A percentile compares a stretch with the other conserved stretches of the same genome.
Conservation (phyloP, 805 yeast genomes). For the Komagataella populi region DNA sequence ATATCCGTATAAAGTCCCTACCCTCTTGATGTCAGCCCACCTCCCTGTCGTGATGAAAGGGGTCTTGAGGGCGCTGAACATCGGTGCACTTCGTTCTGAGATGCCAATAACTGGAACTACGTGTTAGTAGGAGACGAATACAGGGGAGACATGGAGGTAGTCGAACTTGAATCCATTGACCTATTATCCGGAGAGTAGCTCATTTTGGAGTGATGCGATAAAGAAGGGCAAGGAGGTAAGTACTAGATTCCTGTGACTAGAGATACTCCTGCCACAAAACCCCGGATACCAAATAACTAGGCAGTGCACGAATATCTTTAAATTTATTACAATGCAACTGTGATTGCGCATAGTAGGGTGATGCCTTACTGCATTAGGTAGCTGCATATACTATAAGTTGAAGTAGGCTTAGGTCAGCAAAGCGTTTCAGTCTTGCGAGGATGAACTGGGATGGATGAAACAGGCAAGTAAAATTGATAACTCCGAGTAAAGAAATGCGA, state of each 20-base stretch:
- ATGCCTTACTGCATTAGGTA: background rate
- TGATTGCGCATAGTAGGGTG: background rate
- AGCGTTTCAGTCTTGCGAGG: too few species aligned
- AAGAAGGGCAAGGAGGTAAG: background rate
- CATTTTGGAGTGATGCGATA: background rate
- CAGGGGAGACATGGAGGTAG: background rate
- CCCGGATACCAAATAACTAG: background rate
- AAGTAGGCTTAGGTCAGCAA: too few species aligned
- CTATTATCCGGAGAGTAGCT: background rate
- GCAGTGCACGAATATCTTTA: background rate
- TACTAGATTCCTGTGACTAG: background rate
- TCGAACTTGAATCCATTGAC: background rate
- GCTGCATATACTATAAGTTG: background rate
- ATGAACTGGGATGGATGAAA: too few species aligned
- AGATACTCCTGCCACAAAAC: background rate
- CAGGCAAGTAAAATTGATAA: too few species aligned
- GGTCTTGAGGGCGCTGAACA: slow-evolving; percentile 28
- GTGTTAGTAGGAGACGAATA: background rate
- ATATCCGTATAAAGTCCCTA: slow-evolving; percentile 19
- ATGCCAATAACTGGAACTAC: background rate
- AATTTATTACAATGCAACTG: background rate
- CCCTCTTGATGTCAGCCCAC: slow-evolving; percentile 25
- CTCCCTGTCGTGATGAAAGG: slow-evolving; percentile 27
- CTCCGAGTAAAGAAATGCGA: too few species aligned
- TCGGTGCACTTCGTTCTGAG: background rate